Evolutionary conservation across 768 basidiomycete genomes (phyloP).

Genomic region (Dentipellis fragilis): DNA sequence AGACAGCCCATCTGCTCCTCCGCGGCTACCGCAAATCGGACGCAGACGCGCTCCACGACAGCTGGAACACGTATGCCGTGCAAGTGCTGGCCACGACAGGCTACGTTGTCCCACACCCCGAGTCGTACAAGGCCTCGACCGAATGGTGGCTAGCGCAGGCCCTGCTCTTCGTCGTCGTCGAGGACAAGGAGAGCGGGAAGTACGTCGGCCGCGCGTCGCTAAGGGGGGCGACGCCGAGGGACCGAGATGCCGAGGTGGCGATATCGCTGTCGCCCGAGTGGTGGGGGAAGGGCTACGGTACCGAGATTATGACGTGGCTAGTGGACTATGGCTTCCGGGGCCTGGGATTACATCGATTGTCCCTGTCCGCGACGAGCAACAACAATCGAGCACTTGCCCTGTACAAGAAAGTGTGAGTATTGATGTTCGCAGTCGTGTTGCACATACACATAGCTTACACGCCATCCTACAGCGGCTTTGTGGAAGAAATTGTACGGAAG

Average conservation of each 20-base stretch:
- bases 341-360: constrained; percentile 4
- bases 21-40: constrained; percentile 25
- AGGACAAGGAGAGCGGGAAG: constrained; percentile 5
- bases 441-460: background rate
- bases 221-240: background rate
- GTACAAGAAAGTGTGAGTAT: constrained; percentile 2
- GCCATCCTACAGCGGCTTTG: constrained; percentile 26
- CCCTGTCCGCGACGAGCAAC: constrained; percentile 2
- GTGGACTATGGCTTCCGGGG: constrained; percentile 3
- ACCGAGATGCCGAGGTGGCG: constrained; percentile 1
- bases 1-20: constrained; percentile 24
- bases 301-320: constrained; percentile 7
- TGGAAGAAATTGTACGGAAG: constrained; percentile 18
- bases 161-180: constrained; percentile 5
- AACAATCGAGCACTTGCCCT: constrained; percentile 8
- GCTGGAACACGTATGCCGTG: constrained; percentile 24
- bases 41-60: constrained; percentile 18
- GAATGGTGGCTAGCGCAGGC: background rate
- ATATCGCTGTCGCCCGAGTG: constrained; percentile 7
- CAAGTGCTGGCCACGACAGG: constrained; percentile 13
- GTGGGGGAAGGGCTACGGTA: constrained; percentile 10
- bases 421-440: background rate
- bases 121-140: background rate
- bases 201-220: constrained; percentile 8
- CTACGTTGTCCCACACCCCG: constrained; percentile 7